Conservation (phyloP, 2,329 filamentous ascomycete genomes). For the Aspergillus sp. region DNA sequence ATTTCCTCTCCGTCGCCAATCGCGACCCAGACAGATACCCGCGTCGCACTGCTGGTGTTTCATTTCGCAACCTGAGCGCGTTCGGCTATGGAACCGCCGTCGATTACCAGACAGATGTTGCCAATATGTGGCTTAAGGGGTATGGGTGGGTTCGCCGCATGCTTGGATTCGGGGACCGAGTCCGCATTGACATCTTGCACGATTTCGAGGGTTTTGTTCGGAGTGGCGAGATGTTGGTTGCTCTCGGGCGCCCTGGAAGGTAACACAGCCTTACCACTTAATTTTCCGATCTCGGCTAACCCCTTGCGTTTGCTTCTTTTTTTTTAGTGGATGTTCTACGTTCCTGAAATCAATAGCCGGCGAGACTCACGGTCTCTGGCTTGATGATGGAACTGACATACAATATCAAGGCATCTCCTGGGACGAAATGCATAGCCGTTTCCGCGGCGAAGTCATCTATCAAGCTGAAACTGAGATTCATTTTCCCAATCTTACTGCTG, state of each 20-base stretch:
- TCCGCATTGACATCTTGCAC: slow-evolving; percentile 58
- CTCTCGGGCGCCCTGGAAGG: slow-evolving; percentile 51
- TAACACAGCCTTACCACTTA: slow-evolving; percentile 13
- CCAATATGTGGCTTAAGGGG: slow-evolving; percentile 42
- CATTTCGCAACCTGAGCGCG: slow-evolving; percentile 46
- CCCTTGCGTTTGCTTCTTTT: background rate
- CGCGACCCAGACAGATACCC: slow-evolving; percentile 33
- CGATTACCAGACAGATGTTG: slow-evolving; percentile 47
- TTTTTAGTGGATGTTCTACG: slow-evolving; percentile 64
- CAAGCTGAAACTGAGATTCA: slow-evolving; percentile 80
- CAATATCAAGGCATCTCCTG: slow-evolving; percentile 71
- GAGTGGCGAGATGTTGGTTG: slow-evolving; percentile 56
- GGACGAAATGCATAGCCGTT: slow-evolving; percentile 71
- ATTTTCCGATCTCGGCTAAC: background rate
- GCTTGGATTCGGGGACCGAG: slow-evolving; percentile 32
- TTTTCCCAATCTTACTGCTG: slow-evolving; percentile 73
- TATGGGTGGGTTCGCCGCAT: slow-evolving; percentile 27
- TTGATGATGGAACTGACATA: slow-evolving; percentile 69
- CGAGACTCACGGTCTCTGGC: slow-evolving; percentile 75
- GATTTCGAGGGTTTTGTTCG: slow-evolving; percentile 63
- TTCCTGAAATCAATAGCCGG: slow-evolving; percentile 82
- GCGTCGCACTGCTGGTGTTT: slow-evolving; percentile 38
- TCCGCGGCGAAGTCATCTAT: slow-evolving; percentile 84
- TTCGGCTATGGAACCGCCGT: slow-evolving; percentile 45
- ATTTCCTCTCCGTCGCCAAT: slow-evolving; percentile 34